These are phyloP conservation scores for Digitaria exilis DNA, from an alignment of 202 grass and related monocot species.

Conservation along the genomic window DNA sequence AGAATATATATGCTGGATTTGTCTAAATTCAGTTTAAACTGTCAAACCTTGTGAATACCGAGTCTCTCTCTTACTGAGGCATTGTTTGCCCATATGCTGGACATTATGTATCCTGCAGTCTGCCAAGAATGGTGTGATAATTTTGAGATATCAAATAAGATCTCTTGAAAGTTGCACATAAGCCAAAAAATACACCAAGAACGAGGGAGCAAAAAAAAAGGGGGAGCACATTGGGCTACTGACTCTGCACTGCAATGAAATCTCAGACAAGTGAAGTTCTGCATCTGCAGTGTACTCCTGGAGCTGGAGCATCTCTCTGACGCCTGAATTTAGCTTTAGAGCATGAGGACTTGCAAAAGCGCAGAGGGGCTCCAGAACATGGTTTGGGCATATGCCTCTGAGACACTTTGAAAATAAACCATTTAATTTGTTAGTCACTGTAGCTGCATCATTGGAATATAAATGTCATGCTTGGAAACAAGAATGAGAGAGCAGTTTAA, in stretches of 20 bases:
- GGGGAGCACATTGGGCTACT: neutral
- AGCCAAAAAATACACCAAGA: neutral
- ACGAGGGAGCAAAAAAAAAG: neutral
- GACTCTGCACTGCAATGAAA: slow-evolving; percentile 76
- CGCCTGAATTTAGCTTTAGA: slow-evolving; percentile 10
- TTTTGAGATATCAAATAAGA: neutral
- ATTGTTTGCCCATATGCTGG: slow-evolving; percentile 63
- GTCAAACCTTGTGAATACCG: slow-evolving; percentile 62
- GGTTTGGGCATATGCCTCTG: slow-evolving; percentile 39
- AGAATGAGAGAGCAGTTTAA: neutral
- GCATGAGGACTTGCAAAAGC: slow-evolving; percentile 56
- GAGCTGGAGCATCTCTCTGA: slow-evolving; percentile 35
- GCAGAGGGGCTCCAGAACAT: slow-evolving; percentile 72
- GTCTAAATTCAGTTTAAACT: neutral
- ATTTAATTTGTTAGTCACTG: slow-evolving; percentile 6
- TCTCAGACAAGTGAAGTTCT: slow-evolving; percentile 38
- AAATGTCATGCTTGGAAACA: neutral
- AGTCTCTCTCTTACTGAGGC: slow-evolving; percentile 59
- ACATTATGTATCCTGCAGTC: slow-evolving; percentile 55
- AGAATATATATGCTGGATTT: neutral
- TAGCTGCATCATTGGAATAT: neutral
- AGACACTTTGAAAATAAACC: slow-evolving; percentile 29
- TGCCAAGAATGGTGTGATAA: slow-evolving; percentile 15
- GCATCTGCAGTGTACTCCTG: slow-evolving; percentile 17
- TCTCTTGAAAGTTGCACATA: neutral